Evolutionary conservation across 305 asterid species (phyloP).

Genomic region (Ajuga reptans): DNA sequence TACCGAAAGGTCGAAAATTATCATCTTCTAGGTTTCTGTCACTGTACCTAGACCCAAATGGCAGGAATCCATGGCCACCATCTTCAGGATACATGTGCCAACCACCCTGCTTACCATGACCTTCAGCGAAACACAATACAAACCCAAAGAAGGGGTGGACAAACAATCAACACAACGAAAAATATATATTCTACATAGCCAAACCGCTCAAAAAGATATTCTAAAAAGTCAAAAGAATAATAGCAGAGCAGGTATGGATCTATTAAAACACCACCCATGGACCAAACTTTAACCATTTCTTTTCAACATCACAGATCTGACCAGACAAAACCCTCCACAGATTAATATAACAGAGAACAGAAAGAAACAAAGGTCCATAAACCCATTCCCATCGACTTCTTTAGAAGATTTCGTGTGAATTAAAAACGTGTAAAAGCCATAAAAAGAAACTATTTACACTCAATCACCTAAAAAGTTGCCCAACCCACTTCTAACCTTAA

Average conservation of each 20-base stretch:
- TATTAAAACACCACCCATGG: slow-evolving; percentile 15
- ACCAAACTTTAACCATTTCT: slow-evolving; percentile 15
- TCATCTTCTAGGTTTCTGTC: slow-evolving; percentile 71
- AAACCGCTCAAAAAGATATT: background rate
- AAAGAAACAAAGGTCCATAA: slow-evolving; percentile 1
- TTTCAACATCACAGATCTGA: slow-evolving; percentile 48
- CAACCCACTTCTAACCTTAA: slow-evolving; percentile 5
- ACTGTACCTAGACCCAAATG: slow-evolving; percentile 54
- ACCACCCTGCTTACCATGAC: slow-evolving; percentile 94
- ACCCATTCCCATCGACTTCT: slow-evolving; percentile 5
- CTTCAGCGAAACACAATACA: slow-evolving; percentile 48
- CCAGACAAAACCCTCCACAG: slow-evolving; percentile 6
- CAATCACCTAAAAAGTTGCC: background rate
- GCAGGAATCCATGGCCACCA: slow-evolving; percentile 52
- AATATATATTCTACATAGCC: background rate
- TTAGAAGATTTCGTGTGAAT: slow-evolving; percentile 4
- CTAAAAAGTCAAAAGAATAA: background rate
- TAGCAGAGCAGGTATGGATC: slow-evolving; percentile 16
- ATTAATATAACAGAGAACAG: background rate
- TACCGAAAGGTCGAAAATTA: slow-evolving; percentile 46
- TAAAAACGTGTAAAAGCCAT: slow-evolving; percentile 2
- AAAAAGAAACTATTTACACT: background rate
- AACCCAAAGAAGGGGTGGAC: slow-evolving; percentile 27
- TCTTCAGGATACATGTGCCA: slow-evolving; percentile 74
- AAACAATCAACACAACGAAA: slow-evolving; percentile 22